Percentiles rank a stretch among this genome's conserved stretches.
These are phyloP conservation scores for Remersonia thermophila DNA, from an alignment of 2,329 filamentous ascomycete species.

Conservation along the genomic window DNA sequence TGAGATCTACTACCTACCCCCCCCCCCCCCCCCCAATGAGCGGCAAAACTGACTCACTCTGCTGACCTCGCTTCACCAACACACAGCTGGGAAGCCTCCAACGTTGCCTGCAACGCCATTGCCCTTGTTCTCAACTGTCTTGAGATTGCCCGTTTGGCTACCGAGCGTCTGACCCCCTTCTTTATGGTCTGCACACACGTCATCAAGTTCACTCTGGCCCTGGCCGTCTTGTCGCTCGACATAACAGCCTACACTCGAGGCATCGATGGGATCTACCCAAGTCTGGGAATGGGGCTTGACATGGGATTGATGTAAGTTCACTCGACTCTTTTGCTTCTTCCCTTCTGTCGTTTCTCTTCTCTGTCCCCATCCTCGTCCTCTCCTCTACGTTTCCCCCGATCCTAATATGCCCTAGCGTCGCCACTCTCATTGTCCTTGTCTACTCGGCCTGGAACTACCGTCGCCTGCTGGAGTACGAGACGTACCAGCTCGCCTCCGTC, in stretches of 20 bases:
- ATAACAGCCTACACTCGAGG: slow-evolving; percentile 36
- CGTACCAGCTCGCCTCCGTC: slow-evolving; percentile 37
- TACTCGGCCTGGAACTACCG: slow-evolving; percentile 38
- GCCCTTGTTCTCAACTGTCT: slow-evolving; percentile 34
- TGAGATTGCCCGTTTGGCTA: slow-evolving; percentile 34
- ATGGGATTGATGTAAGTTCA: slow-evolving; percentile 36
- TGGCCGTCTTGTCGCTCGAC: slow-evolving; percentile 37
- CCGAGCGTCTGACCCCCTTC: slow-evolving; percentile 42
- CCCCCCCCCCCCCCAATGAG: background rate
- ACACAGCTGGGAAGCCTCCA: slow-evolving; percentile 40
- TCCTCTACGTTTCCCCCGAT: slow-evolving; percentile 3
- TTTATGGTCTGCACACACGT: slow-evolving; percentile 40
- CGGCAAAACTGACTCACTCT: background rate
- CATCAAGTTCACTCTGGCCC: slow-evolving; percentile 36
- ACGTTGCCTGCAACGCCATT: slow-evolving; percentile 36
- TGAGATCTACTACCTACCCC: no score
- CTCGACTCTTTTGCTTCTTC: no score
- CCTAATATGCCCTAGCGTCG: slow-evolving; percentile 22
- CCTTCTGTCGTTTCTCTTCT: no score
- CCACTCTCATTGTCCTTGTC: slow-evolving; percentile 30
- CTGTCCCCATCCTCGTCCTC: background rate
- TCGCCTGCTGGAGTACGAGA: slow-evolving; percentile 35
- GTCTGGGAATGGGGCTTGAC: slow-evolving; percentile 37
- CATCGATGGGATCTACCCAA: slow-evolving; percentile 34
- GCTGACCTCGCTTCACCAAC: background rate